These are phyloP conservation scores for Phytomonas francai DNA, from an alignment of 208 protist genomes.

Conservation along the genomic window DNA sequence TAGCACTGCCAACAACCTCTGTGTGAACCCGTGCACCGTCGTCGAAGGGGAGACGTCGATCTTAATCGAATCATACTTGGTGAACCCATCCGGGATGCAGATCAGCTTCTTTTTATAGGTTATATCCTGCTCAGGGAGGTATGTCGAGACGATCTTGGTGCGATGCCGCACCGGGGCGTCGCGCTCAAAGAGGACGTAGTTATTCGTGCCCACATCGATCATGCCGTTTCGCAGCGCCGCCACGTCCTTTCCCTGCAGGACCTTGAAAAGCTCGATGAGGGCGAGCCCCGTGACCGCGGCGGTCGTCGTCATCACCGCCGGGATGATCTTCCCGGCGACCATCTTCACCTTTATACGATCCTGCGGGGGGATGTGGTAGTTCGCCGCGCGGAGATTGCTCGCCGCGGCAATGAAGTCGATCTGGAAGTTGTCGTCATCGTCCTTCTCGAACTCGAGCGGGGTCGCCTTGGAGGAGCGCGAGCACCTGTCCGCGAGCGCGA, in stretches of 20 bases:
- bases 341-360: constrained; percentile 88
- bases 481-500: constrained; percentile 33
- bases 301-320: constrained; percentile 99
- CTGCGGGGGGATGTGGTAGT: constrained; percentile 89
- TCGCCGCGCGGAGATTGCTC: constrained; percentile 90
- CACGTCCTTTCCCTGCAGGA: constrained; percentile 77
- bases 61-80: constrained; percentile 81
- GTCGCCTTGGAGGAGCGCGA: constrained; percentile 21
- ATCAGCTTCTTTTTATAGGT: constrained; percentile 83
- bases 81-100: constrained; percentile 73
- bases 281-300: constrained; percentile 97
- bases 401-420: constrained; percentile 93
- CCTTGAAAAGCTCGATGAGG: constrained; percentile 98
- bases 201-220: constrained; percentile 84
- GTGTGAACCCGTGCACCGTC: constrained; percentile 63
- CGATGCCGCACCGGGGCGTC: constrained; percentile 60
- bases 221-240: constrained; percentile 78
- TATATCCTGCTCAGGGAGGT: constrained; percentile 83
- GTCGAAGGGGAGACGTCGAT: constrained; percentile 50
- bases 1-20: constrained; percentile 36
- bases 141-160: constrained; percentile 65
- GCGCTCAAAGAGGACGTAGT: constrained; percentile 86
- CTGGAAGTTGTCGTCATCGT: constrained; percentile 94
- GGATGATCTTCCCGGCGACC: constrained; percentile 99
- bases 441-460: constrained; percentile 93